Base-by-base conservation (phyloP, 148 eudicot genomes). In the Cornus controversa region DNA sequence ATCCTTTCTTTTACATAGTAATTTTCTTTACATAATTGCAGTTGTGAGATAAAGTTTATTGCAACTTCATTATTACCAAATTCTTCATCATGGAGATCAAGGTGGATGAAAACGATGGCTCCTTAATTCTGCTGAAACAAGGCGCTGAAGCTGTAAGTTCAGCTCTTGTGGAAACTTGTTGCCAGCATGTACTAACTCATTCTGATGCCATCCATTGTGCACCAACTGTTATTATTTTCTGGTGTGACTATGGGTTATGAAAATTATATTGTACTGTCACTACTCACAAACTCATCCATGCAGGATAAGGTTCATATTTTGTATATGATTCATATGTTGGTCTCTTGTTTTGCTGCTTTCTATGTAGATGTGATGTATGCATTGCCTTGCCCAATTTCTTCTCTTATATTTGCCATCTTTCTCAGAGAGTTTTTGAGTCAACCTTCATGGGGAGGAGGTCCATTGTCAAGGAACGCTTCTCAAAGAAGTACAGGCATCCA, bases 81-180 rank as follows among this genome's bases (percentile, higher is more conserved):
- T 66, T 72, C 28, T 58, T 76, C 74, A 45, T 27, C 26, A 85
- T 85, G 85, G 88, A 82, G 74, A 80, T 60, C 37, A 71, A 68
- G 66, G 72, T 23, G 27, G 83, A 81, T 54, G 86, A 34, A 65
- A 69, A 40, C 13, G 79, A 80, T n/a, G 76, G 69, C 20, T 13
- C 57, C 57, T 50, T 50, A 50, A 50, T 13, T 11, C 18, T 50
- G 18, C 15, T 50, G 20, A 50, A 50, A 16, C 57, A 50, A 50
- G 57, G 57, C 57, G 57, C 57, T 50, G 57, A 50, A 50, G 57
- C 57, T 11, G 57, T 50, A 50, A 50, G 57, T 50, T 50, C 15
- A 40, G 45, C 45, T 40, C 8, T 40, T 50, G 57, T 50, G 14
- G 57, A 50, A 50, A 50, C 57, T 16, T 50, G 7, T 50, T 50